Percentiles rank a stretch among this genome's conserved stretches.
These are phyloP conservation scores for Lantana camara DNA, from an alignment of 257 asterid genomes.

Conservation along the genomic window DNA sequence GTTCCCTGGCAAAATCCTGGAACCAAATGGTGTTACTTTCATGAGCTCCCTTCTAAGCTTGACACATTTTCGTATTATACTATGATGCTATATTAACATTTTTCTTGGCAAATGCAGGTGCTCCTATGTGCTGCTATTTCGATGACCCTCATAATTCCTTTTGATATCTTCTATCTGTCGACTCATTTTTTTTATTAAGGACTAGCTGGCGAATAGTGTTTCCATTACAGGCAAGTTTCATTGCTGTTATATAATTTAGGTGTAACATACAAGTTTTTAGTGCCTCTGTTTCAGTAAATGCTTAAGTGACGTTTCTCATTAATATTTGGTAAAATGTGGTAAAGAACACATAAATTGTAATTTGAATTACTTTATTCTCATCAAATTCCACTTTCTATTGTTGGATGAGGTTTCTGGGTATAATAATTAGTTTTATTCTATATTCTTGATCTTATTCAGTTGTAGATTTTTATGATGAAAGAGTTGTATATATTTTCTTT, in stretches of 20 bases:
- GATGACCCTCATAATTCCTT: constrained; percentile 88
- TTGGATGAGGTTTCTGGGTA: not conserved
- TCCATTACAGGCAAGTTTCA: constrained; percentile 90
- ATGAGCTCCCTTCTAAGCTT: not conserved
- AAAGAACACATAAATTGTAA: not conserved
- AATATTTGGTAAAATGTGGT: constrained; percentile 17
- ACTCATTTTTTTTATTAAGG: constrained; percentile 91
- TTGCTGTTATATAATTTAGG: constrained; percentile 17
- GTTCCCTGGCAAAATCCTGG: no score
- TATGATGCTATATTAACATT: constrained; percentile 24
- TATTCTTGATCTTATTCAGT: constrained; percentile 5
- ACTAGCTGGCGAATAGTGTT: constrained; percentile 83
- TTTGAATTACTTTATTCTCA: constrained; percentile 25
- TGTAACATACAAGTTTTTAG: not conserved
- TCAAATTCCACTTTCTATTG: constrained; percentile 24
- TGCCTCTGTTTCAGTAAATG: not conserved
- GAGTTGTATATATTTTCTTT: not conserved
- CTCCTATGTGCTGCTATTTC: constrained; percentile 79
- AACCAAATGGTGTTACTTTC: constrained; percentile 8
- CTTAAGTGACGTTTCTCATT: not conserved
- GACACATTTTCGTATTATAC: constrained; percentile 1
- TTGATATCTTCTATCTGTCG: constrained; percentile 86
- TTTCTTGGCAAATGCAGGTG: constrained; percentile 62
- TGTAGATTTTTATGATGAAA: constrained; percentile 7
- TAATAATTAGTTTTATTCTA: no score